Evolutionary conservation across 805 yeast genomes (phyloP), one percentile per base, ranked within the genome.

Genomic region (Candida patagonica): DNA sequence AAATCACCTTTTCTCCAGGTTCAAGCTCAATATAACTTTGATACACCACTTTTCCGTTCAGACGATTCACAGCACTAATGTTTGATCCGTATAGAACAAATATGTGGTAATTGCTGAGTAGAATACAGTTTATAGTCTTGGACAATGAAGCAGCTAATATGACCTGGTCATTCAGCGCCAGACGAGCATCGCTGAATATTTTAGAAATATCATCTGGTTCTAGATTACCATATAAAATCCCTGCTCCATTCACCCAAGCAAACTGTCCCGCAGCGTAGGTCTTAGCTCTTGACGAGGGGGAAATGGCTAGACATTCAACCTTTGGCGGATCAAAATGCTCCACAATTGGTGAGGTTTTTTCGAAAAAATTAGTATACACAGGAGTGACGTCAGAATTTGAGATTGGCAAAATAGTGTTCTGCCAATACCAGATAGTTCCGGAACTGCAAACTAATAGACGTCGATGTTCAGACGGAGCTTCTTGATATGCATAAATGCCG

Each of bases 101-200:
- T 2, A 78, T 49, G 53, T 79, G 82, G 47, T 70, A 80, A 35
- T 68, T 66, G 0, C 82, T 70, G 21, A 80, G 48, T 1, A 69
- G 44, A 2, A 76, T 50, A 6, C 71, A 63, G 31, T 59, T 56
- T 21, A 67, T 42, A 1, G 50, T 60, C 52, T 42, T 26, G 22
- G 35, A 34, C 15, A 22, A 25, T 4, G 30, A 17, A 3, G 41
- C 25, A 5, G 26, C 23, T 6, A 10, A 30, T 1, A 71, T 66
- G 5, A 70, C 48, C 48, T 68, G 72, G 26, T 61, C 51, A 23
- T 58, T 60, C 9, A 69, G 53, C 26, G 70, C 40, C 16, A 71
- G 57, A 35, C 63, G 68, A 1, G 68, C 60, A 49, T 59, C 46
- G 40, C 57, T 44, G 46, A 61, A 40, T 35, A 62, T 54, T 30